Conservation (phyloP, 2,329 filamentous ascomycete genomes). For the Scytalidium sp. region DNA sequence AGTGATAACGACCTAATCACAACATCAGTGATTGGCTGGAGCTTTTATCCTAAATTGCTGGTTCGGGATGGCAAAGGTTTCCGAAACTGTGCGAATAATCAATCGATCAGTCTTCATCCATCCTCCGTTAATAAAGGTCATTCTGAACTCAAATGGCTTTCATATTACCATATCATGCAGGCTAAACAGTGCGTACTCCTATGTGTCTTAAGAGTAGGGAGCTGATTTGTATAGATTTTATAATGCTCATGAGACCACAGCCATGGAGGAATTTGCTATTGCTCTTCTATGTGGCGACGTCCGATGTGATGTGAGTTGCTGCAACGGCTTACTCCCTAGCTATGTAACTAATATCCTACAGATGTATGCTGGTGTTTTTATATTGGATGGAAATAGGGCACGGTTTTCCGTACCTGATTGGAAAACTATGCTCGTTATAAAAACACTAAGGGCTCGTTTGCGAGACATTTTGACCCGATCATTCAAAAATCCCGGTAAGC, state of each 20-base stretch:
- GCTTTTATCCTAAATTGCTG: slow-evolving; percentile 92
- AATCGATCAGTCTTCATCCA: slow-evolving; percentile 81
- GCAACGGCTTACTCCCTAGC: background rate
- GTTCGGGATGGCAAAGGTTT: slow-evolving; percentile 81
- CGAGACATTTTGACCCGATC: slow-evolving; percentile 70
- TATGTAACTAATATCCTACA: slow-evolving; percentile 31
- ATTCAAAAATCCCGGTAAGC: slow-evolving; percentile 65
- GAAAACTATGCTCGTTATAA: slow-evolving; percentile 88
- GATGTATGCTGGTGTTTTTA: slow-evolving; percentile 83
- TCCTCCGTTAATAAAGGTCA: slow-evolving; percentile 82
- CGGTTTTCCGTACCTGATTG: slow-evolving; percentile 83
- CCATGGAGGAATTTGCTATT: slow-evolving; percentile 77
- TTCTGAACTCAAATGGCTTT: slow-evolving; percentile 73
- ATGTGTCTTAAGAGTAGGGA: background rate
- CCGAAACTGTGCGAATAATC: slow-evolving; percentile 91
- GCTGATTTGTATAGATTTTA: slow-evolving; percentile 56
- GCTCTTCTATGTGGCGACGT: slow-evolving; percentile 84
- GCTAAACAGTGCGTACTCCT: slow-evolving; percentile 63
- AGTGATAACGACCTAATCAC: slow-evolving; percentile 78
- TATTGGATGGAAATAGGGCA: slow-evolving; percentile 83
- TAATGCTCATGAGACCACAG: slow-evolving; percentile 86
- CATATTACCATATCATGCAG: slow-evolving; percentile 98
- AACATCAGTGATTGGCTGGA: slow-evolving; percentile 83
- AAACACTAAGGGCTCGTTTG: slow-evolving; percentile 69
- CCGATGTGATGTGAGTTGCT: slow-evolving; percentile 66